A percentile compares a stretch with the other conserved stretches of the same genome.
Conservation (phyloP, 805 yeast genomes). For the Lipomyces spencermartinsiae region DNA sequence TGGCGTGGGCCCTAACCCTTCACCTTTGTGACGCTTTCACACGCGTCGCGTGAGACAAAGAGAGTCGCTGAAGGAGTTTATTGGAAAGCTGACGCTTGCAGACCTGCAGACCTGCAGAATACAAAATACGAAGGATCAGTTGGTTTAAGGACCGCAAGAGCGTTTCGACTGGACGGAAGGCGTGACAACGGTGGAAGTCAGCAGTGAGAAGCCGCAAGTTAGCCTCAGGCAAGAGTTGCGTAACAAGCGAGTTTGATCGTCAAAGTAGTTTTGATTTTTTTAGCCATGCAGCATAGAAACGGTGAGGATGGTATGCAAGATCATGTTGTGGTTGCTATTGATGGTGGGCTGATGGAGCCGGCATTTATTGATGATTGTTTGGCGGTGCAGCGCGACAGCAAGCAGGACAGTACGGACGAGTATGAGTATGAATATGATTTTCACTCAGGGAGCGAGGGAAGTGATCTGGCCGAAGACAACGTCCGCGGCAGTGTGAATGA, state of each 20-base stretch:
- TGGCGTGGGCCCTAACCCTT: too few species aligned
- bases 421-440: not conserved
- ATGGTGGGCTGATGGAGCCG: not conserved
- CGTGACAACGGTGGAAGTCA: not conserved
- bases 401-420: not conserved
- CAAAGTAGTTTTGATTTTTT: not conserved
- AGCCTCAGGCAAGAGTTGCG: not conserved
- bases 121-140: too few species aligned
- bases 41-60: too few species aligned
- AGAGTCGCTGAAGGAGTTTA: too few species aligned
- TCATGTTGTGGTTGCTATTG: not conserved
- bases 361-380: not conserved
- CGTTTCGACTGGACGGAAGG: not conserved
- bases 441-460: not conserved
- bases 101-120: too few species aligned
- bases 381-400: not conserved
- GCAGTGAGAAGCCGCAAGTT: not conserved
- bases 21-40: too few species aligned
- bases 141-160: too few species aligned
- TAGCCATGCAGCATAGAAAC: not conserved
- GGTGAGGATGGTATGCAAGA: not conserved
- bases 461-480: not conserved
- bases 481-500: not conserved
- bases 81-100: too few species aligned
- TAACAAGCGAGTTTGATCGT: not conserved